Base-by-base conservation (phyloP, 495 filamentous ascomycete genomes). In the Penicillium lagena region DNA sequence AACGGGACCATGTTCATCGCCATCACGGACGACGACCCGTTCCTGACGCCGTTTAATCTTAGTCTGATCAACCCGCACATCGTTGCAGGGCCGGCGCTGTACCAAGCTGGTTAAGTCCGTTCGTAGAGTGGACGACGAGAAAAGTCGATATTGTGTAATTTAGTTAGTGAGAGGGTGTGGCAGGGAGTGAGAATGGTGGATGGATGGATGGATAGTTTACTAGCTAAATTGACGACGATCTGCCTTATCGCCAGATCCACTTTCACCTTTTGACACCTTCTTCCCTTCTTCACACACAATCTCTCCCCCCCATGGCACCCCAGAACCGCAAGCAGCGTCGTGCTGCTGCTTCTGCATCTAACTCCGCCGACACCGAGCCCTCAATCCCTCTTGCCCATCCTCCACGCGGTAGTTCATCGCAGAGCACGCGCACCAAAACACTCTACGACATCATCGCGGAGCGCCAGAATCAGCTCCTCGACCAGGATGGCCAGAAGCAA, bases 1-100 rank as follows among this genome's bases (percentile, higher is more conserved):
- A 91, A 93, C 51, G 84, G 79, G 1, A 94, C 88, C 6, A 82
- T 90, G 55, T 91, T 89, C 47, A 66, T 95, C 41, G 82, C 79
- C 6, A 60, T 96, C 11, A 90, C 87, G 2, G 87, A 95, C 55
- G 53, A 61, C 5, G 77, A 89, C 53, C 44, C 83, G 0, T 76
- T 66, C 47, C 67, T 89, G 10, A 91, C 85, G 14, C 84, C 88
- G 4, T 91, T 87, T 59, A 95, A 95, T 60, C 30, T 89, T 28
- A 75, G 66, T 9, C 66, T 76, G 70, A 67, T 93, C 17, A 91
- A 94, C 47, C 78, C 83, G 2, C 86, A 90, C 56, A 81, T 95
- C 11, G 76, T 80, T 46, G 89, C 88, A 29, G 63, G 84, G 10
- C 79, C 81, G 17, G 85, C 79, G 17, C 60, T 94, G 32, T 93